A percentile compares a stretch with the other conserved stretches of the same genome.
Conservation (phyloP, 2,329 filamentous ascomycete species). For the Trichoderma sp. region DNA sequence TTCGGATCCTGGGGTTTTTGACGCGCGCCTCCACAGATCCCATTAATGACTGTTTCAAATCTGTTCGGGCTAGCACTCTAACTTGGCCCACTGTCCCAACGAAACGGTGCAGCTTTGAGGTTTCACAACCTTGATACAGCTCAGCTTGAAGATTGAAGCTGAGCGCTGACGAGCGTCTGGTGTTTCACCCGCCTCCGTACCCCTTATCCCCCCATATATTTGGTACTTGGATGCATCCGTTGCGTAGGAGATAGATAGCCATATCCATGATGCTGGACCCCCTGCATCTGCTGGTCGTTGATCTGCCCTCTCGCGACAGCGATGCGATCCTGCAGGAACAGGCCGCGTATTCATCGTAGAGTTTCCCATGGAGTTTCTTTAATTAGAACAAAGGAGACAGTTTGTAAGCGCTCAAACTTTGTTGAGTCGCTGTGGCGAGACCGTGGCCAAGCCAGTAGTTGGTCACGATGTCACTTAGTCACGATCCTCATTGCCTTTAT, state of each 20-base stretch:
- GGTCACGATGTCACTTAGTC: neutral
- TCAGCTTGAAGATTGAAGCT: neutral
- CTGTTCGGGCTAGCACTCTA: neutral
- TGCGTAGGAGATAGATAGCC: neutral
- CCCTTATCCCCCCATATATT: neutral
- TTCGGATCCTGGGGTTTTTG: neutral
- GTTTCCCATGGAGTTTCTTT: neutral
- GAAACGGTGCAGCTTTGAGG: neutral
- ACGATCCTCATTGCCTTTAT: neutral
- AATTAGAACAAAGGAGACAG: neutral
- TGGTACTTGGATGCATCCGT: neutral
- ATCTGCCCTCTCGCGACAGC: neutral
- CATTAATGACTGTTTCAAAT: conserved; percentile 7
- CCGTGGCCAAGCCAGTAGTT: neutral
- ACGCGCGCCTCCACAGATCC: conserved; percentile 13
- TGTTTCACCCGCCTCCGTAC: conserved; percentile 6
- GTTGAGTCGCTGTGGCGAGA: neutral
- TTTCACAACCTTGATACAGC: neutral
- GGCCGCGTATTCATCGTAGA: neutral
- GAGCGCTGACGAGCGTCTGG: neutral
- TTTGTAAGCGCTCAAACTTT: neutral
- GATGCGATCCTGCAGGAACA: neutral
- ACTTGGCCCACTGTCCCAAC: neutral
- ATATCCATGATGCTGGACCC: neutral
- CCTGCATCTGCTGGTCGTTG: neutral